Conservation (phyloP, 805 yeast species). For the Candida tibetensis region DNA sequence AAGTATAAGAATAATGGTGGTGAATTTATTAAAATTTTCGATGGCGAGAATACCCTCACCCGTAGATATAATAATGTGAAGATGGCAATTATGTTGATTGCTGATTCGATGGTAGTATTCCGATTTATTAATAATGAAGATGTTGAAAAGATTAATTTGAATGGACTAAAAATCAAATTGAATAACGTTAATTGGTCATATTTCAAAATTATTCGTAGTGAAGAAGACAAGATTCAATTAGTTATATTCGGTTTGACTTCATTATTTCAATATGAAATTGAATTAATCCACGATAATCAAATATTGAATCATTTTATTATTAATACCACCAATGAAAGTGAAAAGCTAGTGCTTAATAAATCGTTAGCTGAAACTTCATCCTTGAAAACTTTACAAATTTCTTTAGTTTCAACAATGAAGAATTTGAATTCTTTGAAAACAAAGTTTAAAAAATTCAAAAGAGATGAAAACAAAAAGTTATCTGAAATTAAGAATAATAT, state of each 20-base stretch:
- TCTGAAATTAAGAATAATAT: conserved; percentile 32
- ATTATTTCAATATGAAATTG: conserved; percentile 36
- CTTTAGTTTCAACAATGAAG: conserved; percentile 31
- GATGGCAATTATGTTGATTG: conserved; percentile 26
- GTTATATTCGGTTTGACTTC: conserved; percentile 37
- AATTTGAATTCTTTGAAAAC: conserved; percentile 21
- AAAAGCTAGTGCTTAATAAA: conserved; percentile 21
- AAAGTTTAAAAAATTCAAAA: conserved; percentile 31
- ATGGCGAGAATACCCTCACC: not conserved
- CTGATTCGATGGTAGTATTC: conserved; percentile 30
- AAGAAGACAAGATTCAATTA: conserved; percentile 17
- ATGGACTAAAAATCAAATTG: conserved; percentile 20
- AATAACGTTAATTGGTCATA: conserved; percentile 36
- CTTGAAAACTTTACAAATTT: conserved; percentile 29
- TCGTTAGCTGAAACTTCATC: conserved; percentile 27
- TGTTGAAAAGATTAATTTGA: conserved; percentile 6
- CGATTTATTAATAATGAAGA: conserved; percentile 18
- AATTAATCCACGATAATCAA: conserved; percentile 17
- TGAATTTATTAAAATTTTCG: conserved; percentile 11
- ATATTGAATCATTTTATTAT: conserved; percentile 24
- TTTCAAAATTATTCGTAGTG: conserved; percentile 17
- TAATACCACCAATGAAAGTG: conserved; percentile 26
- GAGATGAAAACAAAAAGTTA: conserved; percentile 36
- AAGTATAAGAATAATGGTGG: conserved; percentile 23
- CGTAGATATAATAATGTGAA: conserved; percentile 6